Base-by-base conservation (phyloP, 345 rosid species). In the Acer yangbiense region DNA sequence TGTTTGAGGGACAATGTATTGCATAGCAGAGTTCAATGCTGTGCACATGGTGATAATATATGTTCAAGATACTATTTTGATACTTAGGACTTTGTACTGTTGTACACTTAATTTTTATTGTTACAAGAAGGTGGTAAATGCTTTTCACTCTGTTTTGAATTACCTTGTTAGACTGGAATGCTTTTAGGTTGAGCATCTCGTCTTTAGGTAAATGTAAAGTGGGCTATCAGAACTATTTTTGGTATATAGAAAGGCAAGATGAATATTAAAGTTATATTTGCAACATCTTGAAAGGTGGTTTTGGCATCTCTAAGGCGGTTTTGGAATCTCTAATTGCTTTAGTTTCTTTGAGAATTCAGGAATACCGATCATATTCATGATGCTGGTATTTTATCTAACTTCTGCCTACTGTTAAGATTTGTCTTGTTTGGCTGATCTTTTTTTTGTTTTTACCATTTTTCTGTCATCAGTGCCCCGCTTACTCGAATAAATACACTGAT, bases 401-500 rank as follows among this genome's bases (percentile, higher is more conserved):
- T 50, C 7, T 63, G 14, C 13, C 39, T 61, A 43, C 17, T 77
- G n/a, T 43, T 20, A 21, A 17, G 44, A 43, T 44, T 70, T 46
- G 13, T 29, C 32, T 11, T 69, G 12, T 32, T 14, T 76, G 50
- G 61, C 69, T 72, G 46, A 54, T 72, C n/a, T 65, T 72, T 43
- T 43, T 43, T 68, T 67, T 74, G 50, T 74, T 3, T 68, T 32
- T 48, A 68, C 13, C 13, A 65, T 48, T 64, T 64, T 63, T 4
- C 60, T 67, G 32, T 60, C 71, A 32, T 66, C 89, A 96, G 99
- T 78, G 88, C 93, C 61, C 90, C 97, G 71, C 97, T 91, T 90
- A 89, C 98, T 80, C 89, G 94, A 75, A 84, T 88, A 68, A 91
- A 91, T 92, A 85, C 97, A 41, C 78, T 96, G 87, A 92, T 88